Evolutionary conservation across 1,139 yeast species (phyloP).

Genomic region (Pichia norvegensis): DNA sequence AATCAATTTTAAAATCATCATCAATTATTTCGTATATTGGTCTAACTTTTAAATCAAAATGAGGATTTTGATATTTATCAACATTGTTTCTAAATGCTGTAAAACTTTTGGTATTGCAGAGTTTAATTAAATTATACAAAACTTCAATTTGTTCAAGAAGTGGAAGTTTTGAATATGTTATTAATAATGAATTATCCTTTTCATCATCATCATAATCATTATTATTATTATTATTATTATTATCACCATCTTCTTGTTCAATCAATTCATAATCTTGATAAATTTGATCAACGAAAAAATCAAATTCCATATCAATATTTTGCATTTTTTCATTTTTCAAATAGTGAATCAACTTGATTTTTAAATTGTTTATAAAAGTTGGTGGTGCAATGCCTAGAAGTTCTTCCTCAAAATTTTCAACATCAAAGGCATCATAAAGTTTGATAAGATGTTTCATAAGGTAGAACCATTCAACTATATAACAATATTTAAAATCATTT

Average conservation of each 20-base stretch:
- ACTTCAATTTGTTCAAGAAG: conserved; percentile 38
- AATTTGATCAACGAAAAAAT: conserved; percentile 20
- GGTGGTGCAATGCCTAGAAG: conserved; percentile 37
- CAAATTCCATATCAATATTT: conserved; percentile 22
- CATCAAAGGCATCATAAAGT: conserved; percentile 44
- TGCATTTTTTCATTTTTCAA: conserved; percentile 24
- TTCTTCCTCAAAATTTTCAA: conserved; percentile 49
- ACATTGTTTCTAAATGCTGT: conserved; percentile 36
- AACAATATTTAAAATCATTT: conserved; percentile 32
- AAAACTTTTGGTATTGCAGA: conserved; percentile 31
- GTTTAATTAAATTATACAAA: conserved; percentile 34
- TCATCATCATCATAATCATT: conserved; percentile 14
- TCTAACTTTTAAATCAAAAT: conserved; percentile 27
- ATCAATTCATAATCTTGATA: conserved; percentile 13
- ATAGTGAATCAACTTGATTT: conserved; percentile 34
- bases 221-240: conserved; percentile 4
- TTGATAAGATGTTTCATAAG: conserved; percentile 38
- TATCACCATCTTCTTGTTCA: conserved; percentile 7
- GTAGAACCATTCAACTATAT: conserved; percentile 46
- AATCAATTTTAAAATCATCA: conserved; percentile 28
- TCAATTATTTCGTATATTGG: conserved; percentile 15
- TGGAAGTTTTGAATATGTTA: conserved; percentile 30
- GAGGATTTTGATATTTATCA: conserved; percentile 34
- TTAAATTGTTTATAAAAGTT: conserved; percentile 36
- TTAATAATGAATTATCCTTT: conserved; percentile 12